A percentile compares a stretch with the other conserved stretches of the same genome.
Conservation (phyloP, 441 rosid species). For the Aquilaria agallochum region DNA sequence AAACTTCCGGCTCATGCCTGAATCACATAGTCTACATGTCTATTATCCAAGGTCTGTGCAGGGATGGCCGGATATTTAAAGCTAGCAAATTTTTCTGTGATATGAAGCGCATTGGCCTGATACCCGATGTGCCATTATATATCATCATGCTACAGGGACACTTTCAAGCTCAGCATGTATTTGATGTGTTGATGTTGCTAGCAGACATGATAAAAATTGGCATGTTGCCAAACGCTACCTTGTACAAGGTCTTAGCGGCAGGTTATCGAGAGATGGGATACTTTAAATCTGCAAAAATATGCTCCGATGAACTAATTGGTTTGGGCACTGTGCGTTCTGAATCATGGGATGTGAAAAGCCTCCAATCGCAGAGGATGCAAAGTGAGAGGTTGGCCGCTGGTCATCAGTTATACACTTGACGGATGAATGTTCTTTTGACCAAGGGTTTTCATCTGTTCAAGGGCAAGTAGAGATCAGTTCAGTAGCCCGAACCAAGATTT, state of each 20-base stretch:
- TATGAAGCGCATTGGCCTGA: slow-evolving; percentile 44
- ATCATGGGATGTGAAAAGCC: not conserved
- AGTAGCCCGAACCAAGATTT: too few species aligned
- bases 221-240: slow-evolving; percentile 34
- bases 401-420: not conserved
- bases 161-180: slow-evolving; percentile 38
- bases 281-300: slow-evolving; percentile 28
- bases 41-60: slow-evolving; percentile 57
- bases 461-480: too few species aligned
- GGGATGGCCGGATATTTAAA: slow-evolving; percentile 47
- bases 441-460: too few species aligned
- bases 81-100: slow-evolving; percentile 49
- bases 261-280: slow-evolving; percentile 44
- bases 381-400: not conserved
- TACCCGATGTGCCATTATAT: slow-evolving; percentile 38
- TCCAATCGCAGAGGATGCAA: not conserved
- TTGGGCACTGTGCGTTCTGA: slow-evolving; percentile 1
- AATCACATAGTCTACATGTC: slow-evolving; percentile 23
- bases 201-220: slow-evolving; percentile 71
- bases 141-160: slow-evolving; percentile 36
- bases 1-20: slow-evolving; percentile 29
- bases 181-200: slow-evolving; percentile 54
- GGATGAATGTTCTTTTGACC: not conserved
- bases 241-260: slow-evolving; percentile 27
- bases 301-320: slow-evolving; percentile 16